A percentile compares a stretch with the other conserved stretches of the same genome.
Evolutionary conservation across 106 monocot genomes (phyloP).

Genomic region (Alisma plantagoaquatica): DNA sequence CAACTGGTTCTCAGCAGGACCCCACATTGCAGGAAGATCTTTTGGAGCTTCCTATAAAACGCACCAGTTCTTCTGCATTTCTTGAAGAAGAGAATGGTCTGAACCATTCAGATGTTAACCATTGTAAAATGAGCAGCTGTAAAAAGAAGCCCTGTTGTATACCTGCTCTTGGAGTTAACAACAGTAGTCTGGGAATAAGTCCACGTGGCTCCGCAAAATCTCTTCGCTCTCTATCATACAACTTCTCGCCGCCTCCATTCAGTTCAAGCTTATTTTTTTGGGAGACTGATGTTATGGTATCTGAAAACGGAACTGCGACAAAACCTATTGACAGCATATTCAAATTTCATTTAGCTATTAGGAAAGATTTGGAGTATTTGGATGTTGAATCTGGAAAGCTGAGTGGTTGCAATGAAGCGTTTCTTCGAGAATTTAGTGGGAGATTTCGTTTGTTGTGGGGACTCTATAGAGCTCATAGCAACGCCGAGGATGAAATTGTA

Average conservation of each 20-base stretch:
- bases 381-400: conserved; percentile 95
- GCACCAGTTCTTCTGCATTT: conserved; percentile 24
- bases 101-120: background rate
- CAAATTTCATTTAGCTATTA: conserved; percentile 95
- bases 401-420: conserved; percentile 56
- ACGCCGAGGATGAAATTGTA: conserved; percentile 99
- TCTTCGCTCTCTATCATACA: conserved; percentile 49
- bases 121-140: background rate
- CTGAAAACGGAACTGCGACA: conserved; percentile 29
- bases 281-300: conserved; percentile 58
- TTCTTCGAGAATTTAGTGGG: conserved; percentile 80
- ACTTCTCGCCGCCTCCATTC: conserved; percentile 51
- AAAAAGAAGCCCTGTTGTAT: conserved; percentile 41
- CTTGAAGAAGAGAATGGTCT: conserved; percentile 4
- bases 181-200: conserved; percentile 37
- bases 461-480: conserved; percentile 92
- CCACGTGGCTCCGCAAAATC: conserved; percentile 40
- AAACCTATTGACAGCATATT: conserved; percentile 97
- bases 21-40: conserved; percentile 3
- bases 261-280: conserved; percentile 80
- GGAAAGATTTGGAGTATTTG: conserved; percentile 91
- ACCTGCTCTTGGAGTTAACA: conserved; percentile 75
- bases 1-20: background rate
- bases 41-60: conserved; percentile 29
- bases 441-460: conserved; percentile 96